Evolutionary conservation across 2,329 filamentous ascomycete species (phyloP), one percentile per base, ranked within the genome.

Genomic region (Paecilomyces sp.): DNA sequence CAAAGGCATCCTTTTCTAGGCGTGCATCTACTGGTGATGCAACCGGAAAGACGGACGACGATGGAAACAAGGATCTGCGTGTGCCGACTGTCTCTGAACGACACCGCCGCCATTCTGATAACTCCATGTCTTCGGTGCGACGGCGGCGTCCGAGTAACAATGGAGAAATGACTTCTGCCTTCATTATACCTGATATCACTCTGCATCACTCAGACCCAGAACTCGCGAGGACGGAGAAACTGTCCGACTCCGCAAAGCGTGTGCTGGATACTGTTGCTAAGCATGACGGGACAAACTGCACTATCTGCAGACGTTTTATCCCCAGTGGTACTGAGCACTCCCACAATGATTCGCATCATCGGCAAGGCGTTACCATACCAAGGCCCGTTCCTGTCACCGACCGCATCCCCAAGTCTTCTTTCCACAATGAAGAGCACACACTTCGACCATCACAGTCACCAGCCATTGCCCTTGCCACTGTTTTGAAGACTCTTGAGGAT

Each of bases 401-500:
- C 24, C 80, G 81, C 56, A 79, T 78, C 72, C 72, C 75, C 28
- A 67, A 72, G 58, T 67, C 71, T 13, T 70, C 72, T 3, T 56
- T 66, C 5, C 79, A 83, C 62, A 80, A 84, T 55, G 78, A 81
- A n/a, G 82, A 85, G 57, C 82, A 82, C 0, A 88, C 85, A 0
- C 70, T 87, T 54, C 83, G 85, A 0, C 85, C 79, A 5, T 82
- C 87, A 1, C 87, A 90, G 68, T 78, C 85, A 1, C 91, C 91
- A 0, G 85, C 83, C 3, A 76, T 87, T 52, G 91, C 91, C 9
- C 83, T 96, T 25, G 88, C 89, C 7, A 85, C 87, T n/a, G 89
- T 96, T 24, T 87, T 96, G 72, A 94, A 95, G 75, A 83, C 86
- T 7, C 79, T 95, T 3, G 82, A 90, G 65, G 91, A 95, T 70